Evolutionary conservation across 2,329 filamentous ascomycete species (phyloP), one percentile per base, ranked within the genome.

Genomic region (Helicocarpus griseus): DNA sequence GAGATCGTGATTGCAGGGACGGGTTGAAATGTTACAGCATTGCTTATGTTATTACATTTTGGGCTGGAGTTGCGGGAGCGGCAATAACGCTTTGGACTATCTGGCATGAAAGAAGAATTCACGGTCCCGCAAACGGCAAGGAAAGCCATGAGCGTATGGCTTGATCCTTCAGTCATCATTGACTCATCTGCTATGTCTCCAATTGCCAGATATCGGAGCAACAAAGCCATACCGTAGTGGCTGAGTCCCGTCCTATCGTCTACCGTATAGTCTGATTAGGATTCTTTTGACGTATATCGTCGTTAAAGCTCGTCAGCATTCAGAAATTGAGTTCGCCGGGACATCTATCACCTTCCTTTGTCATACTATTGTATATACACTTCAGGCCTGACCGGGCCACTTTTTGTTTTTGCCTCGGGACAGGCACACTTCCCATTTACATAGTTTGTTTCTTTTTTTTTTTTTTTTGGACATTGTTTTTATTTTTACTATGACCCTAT

Each of bases 31-130:
- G 91, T 68, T 97, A 96, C 69, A 77, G 79, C 28, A 74, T 80
- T 2, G 90, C 91, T 1, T 97, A 96, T 65, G 79, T 80, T 58
- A 78, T 89, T 48, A 95, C 91, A 0, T 76, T 94, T 13, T 74
- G 75, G 19, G 83, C 87, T 0, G 90, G 87, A 56, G 65, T 83
- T 0, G 60, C 83, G 1, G 90, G 87, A 0, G 73, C 93, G 1
- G 66, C 73, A 0, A 78, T 90, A 35, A 86, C 83, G 49, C 66
- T 94, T 28, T 86, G 70, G 68, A 68, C 66, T 52, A 71, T 74
- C 45, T 62, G 66, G 60, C 68, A 67, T 38, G 71, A 73, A 50
- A 65, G 60, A 33, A 60, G 57, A 40, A 55, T 68, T 9, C 61
- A 69, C 50, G 48, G 53, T 4, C 44, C 53, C 13, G 49, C 56